Evolutionary conservation across 2,329 filamentous ascomycete genomes (phyloP).

Genomic region (Didymella segeticola): DNA sequence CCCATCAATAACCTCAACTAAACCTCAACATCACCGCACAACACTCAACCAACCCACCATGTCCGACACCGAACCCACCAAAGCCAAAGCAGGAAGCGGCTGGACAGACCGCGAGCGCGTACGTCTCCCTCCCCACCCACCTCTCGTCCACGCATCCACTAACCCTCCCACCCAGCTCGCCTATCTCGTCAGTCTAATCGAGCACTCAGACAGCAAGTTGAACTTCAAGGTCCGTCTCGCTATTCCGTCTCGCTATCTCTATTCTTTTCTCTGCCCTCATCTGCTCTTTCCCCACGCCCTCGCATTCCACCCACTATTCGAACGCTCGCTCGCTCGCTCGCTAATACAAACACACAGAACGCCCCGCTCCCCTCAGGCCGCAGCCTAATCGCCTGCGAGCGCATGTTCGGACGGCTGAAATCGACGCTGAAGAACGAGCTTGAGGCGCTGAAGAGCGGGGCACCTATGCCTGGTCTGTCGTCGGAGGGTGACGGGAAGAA

Average conservation of each 20-base stretch:
- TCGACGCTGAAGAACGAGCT: conserved; percentile 24
- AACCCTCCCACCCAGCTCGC: conserved; percentile 11
- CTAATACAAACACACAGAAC: conserved; percentile 12
- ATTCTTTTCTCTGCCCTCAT: no score
- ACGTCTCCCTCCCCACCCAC: not conserved
- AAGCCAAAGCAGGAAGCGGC: conserved; percentile 5
- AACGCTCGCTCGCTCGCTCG: no score
- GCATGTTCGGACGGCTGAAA: conserved; percentile 31
- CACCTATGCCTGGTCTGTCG: not conserved
- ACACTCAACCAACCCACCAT: conserved; percentile 10
- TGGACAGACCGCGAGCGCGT: conserved; percentile 28
- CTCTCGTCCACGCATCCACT: not conserved
- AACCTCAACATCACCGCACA: not conserved
- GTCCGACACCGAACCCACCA: conserved; percentile 19
- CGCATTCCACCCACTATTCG: no score
- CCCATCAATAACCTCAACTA: not conserved
- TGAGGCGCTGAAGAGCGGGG: conserved; percentile 20
- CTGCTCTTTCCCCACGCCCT: no score
- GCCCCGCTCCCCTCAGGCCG: conserved; percentile 25
- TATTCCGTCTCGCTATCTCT: no score
- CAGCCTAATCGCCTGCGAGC: conserved; percentile 29
- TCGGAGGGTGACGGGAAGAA: not conserved
- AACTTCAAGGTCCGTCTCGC: conserved; percentile 17
- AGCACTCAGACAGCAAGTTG: conserved; percentile 16
- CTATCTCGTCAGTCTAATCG: conserved; percentile 22